Base-by-base conservation (phyloP, 192 early-diverging fungal species). In the Globomyces pollinis-pini region DNA sequence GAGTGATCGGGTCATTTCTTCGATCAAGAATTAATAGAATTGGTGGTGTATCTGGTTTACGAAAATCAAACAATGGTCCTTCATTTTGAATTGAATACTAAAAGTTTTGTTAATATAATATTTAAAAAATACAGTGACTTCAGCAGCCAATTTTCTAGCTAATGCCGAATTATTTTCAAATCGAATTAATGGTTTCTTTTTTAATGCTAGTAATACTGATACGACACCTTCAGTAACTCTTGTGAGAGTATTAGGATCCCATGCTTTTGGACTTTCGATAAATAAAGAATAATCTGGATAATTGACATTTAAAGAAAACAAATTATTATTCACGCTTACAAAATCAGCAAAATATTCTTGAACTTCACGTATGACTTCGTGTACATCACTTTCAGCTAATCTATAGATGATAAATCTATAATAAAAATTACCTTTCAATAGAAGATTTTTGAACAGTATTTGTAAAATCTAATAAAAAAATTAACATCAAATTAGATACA, bases 301-400 rank as follows among this genome's bases (percentile, higher is more conserved):
- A 45, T 71, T 60, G 32, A 96, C 51, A 20, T 84, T 83, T 39
- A 96, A 71, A 38, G 88, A 87, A 61, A 87, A 97, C 31, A 95
- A 74, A 38, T 90, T 86, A 1, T 84, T 73, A 50, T 90, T 88
- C 44, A 89, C 77, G 11, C 90, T 88, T 29, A 87, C 80, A 63
- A 83, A 97, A 67, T 99, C 96, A 0, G 88, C 91, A 68, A 83
- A 99, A 60, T 86, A 94, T 78, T 99, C 96, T 73, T 96, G 94
- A 8, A 99, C 80, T 70, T 99, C 94, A 2, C 91, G 80, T 8
- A 99, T 93, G 7, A 86, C 84, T 71, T 97, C 92, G 60, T 86
- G 85, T 65, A 91, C 90, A 68, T 99, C 96, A 49, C 88, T 88
- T 70, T 99, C 96, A 4, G 96, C 96, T 41, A 99, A 71, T 31